These are phyloP conservation scores for Phytophthora kernoviae DNA, from an alignment of 352 stramenopile genomes.

Conservation along the genomic window DNA sequence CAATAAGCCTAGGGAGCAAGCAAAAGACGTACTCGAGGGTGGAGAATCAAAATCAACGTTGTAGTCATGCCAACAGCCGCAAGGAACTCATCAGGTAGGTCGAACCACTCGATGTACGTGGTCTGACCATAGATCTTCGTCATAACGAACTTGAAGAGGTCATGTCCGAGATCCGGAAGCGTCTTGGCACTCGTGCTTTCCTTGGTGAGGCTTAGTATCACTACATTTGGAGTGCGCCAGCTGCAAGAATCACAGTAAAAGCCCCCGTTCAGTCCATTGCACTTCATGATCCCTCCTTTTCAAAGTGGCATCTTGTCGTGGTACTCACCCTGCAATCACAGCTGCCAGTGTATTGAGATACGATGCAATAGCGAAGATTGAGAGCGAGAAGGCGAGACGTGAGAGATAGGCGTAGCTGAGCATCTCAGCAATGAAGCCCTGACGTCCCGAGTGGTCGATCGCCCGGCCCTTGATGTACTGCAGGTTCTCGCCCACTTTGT, in stretches of 20 bases:
- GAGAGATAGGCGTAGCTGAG: conserved; percentile 88
- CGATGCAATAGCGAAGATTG: conserved; percentile 73
- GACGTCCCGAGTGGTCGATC: conserved; percentile 74
- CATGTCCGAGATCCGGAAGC: conserved; percentile 82
- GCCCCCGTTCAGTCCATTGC: neutral
- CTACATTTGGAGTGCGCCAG: conserved; percentile 84
- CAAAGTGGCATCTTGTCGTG: too few species aligned
- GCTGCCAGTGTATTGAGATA: conserved; percentile 86
- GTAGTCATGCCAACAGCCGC: conserved; percentile 69
- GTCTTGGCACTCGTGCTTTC: conserved; percentile 72
- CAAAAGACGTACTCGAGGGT: conserved; percentile 64
- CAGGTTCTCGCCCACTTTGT: conserved; percentile 71
- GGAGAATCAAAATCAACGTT: conserved; percentile 69
- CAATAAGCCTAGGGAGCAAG: neutral
- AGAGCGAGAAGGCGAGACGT: conserved; percentile 78
- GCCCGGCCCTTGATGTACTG: conserved; percentile 72
- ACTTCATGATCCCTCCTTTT: too few species aligned
- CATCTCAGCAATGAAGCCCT: conserved; percentile 89
- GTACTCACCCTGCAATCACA: conserved; percentile 71
- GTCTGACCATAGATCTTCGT: conserved; percentile 84
- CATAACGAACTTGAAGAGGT: conserved; percentile 89
- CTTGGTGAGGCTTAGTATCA: conserved; percentile 72
- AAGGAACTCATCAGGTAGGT: conserved; percentile 86
- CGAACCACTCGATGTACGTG: conserved; percentile 86
- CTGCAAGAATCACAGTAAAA: conserved; percentile 30